Evolutionary conservation across 768 basidiomycete species (phyloP), one percentile per base, ranked within the genome.

Genomic region (Mycena floridula): DNA sequence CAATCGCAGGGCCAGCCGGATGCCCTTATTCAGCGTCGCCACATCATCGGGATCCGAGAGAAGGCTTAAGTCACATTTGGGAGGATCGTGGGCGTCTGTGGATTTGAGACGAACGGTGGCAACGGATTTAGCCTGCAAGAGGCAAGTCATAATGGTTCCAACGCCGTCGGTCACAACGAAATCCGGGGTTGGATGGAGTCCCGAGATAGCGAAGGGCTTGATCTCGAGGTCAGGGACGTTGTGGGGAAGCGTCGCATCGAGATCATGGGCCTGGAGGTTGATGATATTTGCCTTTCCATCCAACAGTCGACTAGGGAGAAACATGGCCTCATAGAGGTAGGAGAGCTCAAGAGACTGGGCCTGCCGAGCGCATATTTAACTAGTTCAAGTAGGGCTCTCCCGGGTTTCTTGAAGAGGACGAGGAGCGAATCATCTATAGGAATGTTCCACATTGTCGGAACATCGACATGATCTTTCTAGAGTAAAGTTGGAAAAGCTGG

Each of bases 401-500:
- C 50, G 4, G 55, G 54, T 18, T 52, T 44, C 25, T 36, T 46
- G 5, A 50, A 38, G 24, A 59, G 44, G 3, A 50, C 45, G 27
- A 53, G 52, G 7, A 64, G 37, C 6, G 61, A 55, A 42, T 67
- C 60, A 15, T 25, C 25, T n/a, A 61, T 30, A 9, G 54, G 59
- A 27, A 59, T 48, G 35, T 56, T 51, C 50, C 57, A 67, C 39
- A 51, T 51, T 7, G 59, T 46, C 3, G 58, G 47, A 4, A 64
- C 47, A 1, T 55, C 55, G 15, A 58, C 27, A 39, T 65, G 63
- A 46, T 65, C 65, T 59, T 65, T 59, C 64, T 65, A 15, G 13
- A 28, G 20, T 25, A 8, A 11, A 16, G 4, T n/a, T n/a, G 18
- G 1, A 7, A 37, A 16, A 26, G 9, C 28, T 23, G 12, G 24